A percentile compares a stretch with the other conserved stretches of the same genome.
Evolutionary conservation across 2,329 filamentous ascomycete genomes (phyloP).

Genomic region (Fusarium concolor): DNA sequence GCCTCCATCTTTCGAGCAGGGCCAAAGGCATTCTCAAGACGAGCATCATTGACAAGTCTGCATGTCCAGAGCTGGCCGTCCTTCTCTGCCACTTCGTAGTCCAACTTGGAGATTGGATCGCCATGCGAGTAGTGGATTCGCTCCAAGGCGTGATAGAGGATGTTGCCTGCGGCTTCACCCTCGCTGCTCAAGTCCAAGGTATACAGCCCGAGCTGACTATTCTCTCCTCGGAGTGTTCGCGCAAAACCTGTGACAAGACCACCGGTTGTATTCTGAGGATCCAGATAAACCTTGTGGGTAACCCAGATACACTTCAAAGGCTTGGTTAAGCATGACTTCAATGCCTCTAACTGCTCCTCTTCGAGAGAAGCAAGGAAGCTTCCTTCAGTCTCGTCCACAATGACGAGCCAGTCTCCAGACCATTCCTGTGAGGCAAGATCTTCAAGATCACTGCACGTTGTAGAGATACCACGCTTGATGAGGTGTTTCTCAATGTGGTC

Average conservation of each 20-base stretch:
- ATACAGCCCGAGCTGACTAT: slow-evolving; percentile 39
- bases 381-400: slow-evolving; percentile 36
- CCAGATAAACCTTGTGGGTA: slow-evolving; percentile 38
- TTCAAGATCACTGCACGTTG: slow-evolving; percentile 25
- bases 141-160: slow-evolving; percentile 37
- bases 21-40: slow-evolving; percentile 36
- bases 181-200: slow-evolving; percentile 39
- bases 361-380: slow-evolving; percentile 36
- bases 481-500: slow-evolving; percentile 17
- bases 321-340: slow-evolving; percentile 32
- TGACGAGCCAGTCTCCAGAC: slow-evolving; percentile 36
- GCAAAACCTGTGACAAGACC: slow-evolving; percentile 42
- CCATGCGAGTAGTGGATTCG: slow-evolving; percentile 35
- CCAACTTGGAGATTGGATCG: slow-evolving; percentile 39
- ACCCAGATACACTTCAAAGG: slow-evolving; percentile 42
- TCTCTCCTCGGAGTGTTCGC: slow-evolving; percentile 36
- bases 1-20: slow-evolving; percentile 35
- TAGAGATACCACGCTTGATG: slow-evolving; percentile 11
- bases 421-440: slow-evolving; percentile 28
- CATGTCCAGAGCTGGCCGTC: slow-evolving; percentile 43
- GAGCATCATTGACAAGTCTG: slow-evolving; percentile 33
- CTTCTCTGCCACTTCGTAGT: slow-evolving; percentile 42
- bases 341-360: slow-evolving; percentile 20
- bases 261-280: slow-evolving; percentile 37
- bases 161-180: slow-evolving; percentile 10